phyloP scores from a whole-genome alignment of 2,329 filamentous ascomycete species.

The Spiromastix sp. region DNA sequence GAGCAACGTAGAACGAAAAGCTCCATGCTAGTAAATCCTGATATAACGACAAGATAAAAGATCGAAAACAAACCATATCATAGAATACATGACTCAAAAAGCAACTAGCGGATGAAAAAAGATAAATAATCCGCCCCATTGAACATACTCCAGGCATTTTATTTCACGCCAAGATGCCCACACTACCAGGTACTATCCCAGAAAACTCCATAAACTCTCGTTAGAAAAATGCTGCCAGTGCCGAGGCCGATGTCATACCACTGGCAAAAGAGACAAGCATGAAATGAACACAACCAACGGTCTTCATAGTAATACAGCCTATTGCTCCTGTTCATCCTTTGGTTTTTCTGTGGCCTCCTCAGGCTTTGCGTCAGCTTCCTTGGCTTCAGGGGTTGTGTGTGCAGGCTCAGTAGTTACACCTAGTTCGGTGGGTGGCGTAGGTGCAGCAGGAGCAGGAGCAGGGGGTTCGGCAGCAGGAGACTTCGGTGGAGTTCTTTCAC shows the following conservation, averaged over 20 bases:
- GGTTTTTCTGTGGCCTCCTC: slow-evolving; percentile 14
- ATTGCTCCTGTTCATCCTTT: slow-evolving; percentile 1
- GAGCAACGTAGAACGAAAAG: neutral
- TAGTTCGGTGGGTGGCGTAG: slow-evolving; percentile 4
- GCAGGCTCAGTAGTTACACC: slow-evolving; percentile 9
- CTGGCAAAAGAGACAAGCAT: neutral
- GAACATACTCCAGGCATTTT: neutral
- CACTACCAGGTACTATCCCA: neutral
- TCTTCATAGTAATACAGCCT: neutral
- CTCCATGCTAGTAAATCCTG: neutral
- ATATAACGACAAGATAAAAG: neutral
- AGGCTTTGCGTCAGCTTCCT: slow-evolving; percentile 16
- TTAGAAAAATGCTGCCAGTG: too few relatives aligned
- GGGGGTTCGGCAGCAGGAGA: slow-evolving; percentile 13
- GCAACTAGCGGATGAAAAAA: neutral
- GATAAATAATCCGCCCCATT: neutral
- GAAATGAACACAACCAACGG: neutral
- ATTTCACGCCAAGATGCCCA: neutral
- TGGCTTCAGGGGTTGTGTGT: slow-evolving; percentile 15
- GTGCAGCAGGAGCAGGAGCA: slow-evolving; percentile 1
- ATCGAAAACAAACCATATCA: neutral
- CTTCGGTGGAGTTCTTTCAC: slow-evolving; percentile 12
- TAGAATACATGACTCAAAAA: neutral
- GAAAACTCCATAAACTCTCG: neutral
- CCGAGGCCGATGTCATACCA: neutral